Conservation (phyloP, 768 basidiomycete genomes). For the Boletus huronensis region DNA sequence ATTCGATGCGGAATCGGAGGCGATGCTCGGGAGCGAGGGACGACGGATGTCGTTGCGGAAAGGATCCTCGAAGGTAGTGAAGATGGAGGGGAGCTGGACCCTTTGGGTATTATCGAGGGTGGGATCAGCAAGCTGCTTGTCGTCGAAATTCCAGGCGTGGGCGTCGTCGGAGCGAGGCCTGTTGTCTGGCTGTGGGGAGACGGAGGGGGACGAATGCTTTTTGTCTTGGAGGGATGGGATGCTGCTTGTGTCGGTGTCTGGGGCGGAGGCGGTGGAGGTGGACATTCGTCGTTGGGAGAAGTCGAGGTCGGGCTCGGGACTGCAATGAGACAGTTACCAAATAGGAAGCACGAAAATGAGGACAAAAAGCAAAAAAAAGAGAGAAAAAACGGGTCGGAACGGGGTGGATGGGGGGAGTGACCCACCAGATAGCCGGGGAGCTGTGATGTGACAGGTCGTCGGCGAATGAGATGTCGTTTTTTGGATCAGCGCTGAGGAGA, state of each 20-base stretch:
- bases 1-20: conserved; percentile 41
- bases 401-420: conserved; percentile 20
- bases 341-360: too few relatives aligned
- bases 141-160: conserved; percentile 27
- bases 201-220: conserved; percentile 52
- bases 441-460: conserved; percentile 46
- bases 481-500: conserved; percentile 36
- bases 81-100: conserved; percentile 74
- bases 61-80: conserved; percentile 63
- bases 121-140: conserved; percentile 42
- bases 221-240: conserved; percentile 60
- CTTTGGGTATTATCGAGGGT: conserved; percentile 41
- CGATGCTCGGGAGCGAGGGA: conserved; percentile 59
- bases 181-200: conserved; percentile 44
- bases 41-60: conserved; percentile 54
- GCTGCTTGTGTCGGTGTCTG: conserved; percentile 58
- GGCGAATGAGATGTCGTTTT: conserved; percentile 39
- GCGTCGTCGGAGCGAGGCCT: conserved; percentile 37
- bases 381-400: conserved; percentile 17
- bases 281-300: conserved; percentile 70
- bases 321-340: conserved; percentile 21
- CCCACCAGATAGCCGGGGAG: conserved; percentile 48
- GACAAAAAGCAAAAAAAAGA: conserved; percentile 3
- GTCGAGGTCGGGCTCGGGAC: conserved; percentile 49
- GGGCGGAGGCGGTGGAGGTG: conserved; percentile 63